Evolutionary conservation across 148 eudicot species (phyloP).

Genomic region (Nepenthes gracilis): DNA sequence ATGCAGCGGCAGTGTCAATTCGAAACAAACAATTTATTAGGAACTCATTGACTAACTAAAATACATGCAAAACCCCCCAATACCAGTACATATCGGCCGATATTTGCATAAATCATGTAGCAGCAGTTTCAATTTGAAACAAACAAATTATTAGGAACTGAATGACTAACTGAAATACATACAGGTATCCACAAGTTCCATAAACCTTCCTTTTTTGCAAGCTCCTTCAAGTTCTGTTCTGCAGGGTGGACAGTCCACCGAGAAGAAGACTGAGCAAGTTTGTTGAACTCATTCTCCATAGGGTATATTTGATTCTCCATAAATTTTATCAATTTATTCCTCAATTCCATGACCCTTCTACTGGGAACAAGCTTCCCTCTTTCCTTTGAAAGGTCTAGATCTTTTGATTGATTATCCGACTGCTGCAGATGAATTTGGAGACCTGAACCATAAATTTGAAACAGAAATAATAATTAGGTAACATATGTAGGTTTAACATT

Average conservation of each 20-base stretch:
- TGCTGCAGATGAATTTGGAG: slow-evolving; percentile 13
- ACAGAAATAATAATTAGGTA: background rate
- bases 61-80: too few relatives aligned
- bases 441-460: slow-evolving; percentile 14
- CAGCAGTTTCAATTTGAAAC: background rate
- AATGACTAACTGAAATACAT: slow-evolving; percentile 15
- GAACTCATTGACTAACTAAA: too few relatives aligned
- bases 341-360: slow-evolving; percentile 45
- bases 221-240: slow-evolving; percentile 80
- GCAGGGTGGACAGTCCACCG: slow-evolving; percentile 90
- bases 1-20: too few relatives aligned
- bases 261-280: slow-evolving; percentile 52
- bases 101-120: background rate
- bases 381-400: slow-evolving; percentile 18
- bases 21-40: too few relatives aligned
- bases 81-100: too few relatives aligned
- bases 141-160: background rate
- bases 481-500: background rate
- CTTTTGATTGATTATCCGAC: slow-evolving; percentile 18
- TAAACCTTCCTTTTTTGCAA: slow-evolving; percentile 80
- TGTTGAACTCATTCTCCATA: slow-evolving; percentile 64
- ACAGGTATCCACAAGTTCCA: slow-evolving; percentile 95
- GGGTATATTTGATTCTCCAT: slow-evolving; percentile 86
- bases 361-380: slow-evolving; percentile 58
- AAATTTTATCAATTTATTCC: slow-evolving; percentile 54